Evolutionary conservation across 2,329 filamentous ascomycete species (phyloP).

Genomic region (Diaporthe nobilis): DNA sequence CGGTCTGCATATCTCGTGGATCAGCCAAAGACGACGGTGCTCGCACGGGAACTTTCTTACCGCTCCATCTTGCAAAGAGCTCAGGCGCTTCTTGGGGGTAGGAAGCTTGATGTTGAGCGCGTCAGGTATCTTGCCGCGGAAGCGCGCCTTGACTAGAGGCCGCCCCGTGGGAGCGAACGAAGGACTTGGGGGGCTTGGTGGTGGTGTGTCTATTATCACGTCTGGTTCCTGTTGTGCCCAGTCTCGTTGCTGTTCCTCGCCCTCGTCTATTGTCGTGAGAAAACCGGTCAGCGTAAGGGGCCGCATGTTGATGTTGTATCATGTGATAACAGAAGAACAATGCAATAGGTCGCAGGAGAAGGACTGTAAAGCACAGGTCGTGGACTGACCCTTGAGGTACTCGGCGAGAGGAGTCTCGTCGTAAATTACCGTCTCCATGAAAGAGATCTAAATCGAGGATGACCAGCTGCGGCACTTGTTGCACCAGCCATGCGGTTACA

Average conservation of each 20-base stretch:
- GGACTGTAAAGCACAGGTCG: conserved; percentile 21
- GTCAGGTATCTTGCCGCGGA: conserved; percentile 63
- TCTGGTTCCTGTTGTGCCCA: conserved; percentile 61
- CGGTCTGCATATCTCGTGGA: conserved; percentile 63
- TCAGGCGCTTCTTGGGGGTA: conserved; percentile 49
- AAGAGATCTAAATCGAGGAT: conserved; percentile 36
- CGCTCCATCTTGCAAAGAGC: conserved; percentile 42
- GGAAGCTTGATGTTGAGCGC: conserved; percentile 60
- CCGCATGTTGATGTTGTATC: conserved; percentile 36
- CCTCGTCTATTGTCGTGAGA: conserved; percentile 59
- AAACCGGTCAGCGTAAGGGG: conserved; percentile 43
- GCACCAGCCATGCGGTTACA: conserved; percentile 37
- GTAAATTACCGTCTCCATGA: conserved; percentile 90
- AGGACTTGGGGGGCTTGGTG: conserved; percentile 60
- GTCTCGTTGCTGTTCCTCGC: conserved; percentile 61
- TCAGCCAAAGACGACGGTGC: conserved; percentile 28
- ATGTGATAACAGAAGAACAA: conserved; percentile 14
- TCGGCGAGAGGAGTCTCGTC: conserved; percentile 90
- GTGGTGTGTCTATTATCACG: conserved; percentile 58
- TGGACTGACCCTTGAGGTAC: conserved; percentile 84
- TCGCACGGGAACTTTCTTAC: conserved; percentile 54
- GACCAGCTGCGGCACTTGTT: conserved; percentile 32
- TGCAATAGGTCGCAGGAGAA: conserved; percentile 27
- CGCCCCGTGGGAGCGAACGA: conserved; percentile 71
- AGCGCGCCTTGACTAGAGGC: conserved; percentile 67